These are phyloP conservation scores for Ogataea angusta DNA, from an alignment of 805 yeast species.

Conservation along the genomic window DNA sequence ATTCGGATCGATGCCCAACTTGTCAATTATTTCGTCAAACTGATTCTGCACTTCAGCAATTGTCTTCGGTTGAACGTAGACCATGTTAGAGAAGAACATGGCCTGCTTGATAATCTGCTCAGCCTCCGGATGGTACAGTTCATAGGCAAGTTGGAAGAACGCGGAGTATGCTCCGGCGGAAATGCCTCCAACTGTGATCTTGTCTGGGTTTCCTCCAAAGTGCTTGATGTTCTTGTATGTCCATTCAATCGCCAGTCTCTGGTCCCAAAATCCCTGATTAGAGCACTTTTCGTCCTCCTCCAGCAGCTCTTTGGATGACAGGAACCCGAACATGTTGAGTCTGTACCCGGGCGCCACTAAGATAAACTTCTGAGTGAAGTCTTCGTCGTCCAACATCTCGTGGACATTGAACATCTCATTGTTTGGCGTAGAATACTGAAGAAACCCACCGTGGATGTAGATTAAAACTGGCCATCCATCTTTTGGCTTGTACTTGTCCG, in stretches of 20 bases:
- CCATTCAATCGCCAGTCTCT: constrained; percentile 46
- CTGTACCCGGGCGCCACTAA: constrained; percentile 40
- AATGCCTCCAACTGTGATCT: constrained; percentile 44
- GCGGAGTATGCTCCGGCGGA: constrained; percentile 46
- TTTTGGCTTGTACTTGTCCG: constrained; percentile 30
- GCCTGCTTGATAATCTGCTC: constrained; percentile 38
- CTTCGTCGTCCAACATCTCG: constrained; percentile 27
- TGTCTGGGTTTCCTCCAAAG: constrained; percentile 46
- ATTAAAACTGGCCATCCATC: constrained; percentile 42
- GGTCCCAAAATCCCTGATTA: constrained; percentile 47
- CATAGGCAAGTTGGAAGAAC: constrained; percentile 41
- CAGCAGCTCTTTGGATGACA: constrained; percentile 37
- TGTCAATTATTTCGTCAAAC: constrained; percentile 34
- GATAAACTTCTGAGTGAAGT: constrained; percentile 33
- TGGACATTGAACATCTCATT: constrained; percentile 22
- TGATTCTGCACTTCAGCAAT: constrained; percentile 34
- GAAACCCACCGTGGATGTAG: constrained; percentile 44
- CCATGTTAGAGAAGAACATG: constrained; percentile 35
- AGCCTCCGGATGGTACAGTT: constrained; percentile 39
- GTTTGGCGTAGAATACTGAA: constrained; percentile 35
- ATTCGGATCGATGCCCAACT: constrained; percentile 12
- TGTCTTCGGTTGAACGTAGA: constrained; percentile 39
- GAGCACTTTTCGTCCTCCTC: constrained; percentile 30
- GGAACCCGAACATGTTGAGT: constrained; percentile 37
- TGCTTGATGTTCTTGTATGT: constrained; percentile 37